A percentile compares a stretch with the other conserved stretches of the same genome.
Conservation (phyloP, 768 basidiomycete genomes). For the Boletus fagicola region DNA sequence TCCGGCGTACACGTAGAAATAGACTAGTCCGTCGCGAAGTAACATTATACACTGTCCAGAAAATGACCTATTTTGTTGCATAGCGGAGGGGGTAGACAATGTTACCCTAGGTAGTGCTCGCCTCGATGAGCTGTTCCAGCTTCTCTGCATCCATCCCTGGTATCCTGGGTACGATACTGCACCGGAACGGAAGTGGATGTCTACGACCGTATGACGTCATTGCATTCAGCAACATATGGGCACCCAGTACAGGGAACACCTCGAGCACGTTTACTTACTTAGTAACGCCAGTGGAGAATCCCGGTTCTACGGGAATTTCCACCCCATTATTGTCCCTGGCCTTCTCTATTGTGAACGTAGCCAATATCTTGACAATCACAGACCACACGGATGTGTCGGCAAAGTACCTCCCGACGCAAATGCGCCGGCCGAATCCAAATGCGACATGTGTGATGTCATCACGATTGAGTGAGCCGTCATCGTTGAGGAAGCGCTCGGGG, state of each 20-base stretch:
- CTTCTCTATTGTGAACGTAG: constrained; percentile 17
- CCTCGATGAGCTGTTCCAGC: constrained; percentile 15
- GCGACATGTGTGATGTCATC: constrained; percentile 11
- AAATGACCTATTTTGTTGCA: not conserved
- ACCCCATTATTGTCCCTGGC: constrained; percentile 19
- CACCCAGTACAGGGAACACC: not conserved
- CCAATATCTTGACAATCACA: constrained; percentile 18
- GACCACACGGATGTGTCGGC: constrained; percentile 27
- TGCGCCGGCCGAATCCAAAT: constrained; percentile 32
- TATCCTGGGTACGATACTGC: constrained; percentile 12
- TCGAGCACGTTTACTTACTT: constrained; percentile 10
- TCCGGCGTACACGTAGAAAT: too few relatives aligned
- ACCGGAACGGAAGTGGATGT: constrained; percentile 19
- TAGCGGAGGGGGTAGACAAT: not conserved
- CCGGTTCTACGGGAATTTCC: constrained; percentile 20
- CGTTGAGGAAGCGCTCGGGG: constrained; percentile 42
- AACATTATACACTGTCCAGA: not conserved
- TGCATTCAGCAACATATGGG: not conserved
- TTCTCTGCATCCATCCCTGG: not conserved
- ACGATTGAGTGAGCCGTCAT: constrained; percentile 18
- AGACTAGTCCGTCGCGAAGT: not conserved
- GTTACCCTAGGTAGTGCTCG: constrained; percentile 8
- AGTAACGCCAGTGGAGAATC: not conserved
- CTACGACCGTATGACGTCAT: not conserved
- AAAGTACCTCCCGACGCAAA: constrained; percentile 30